These are phyloP conservation scores for Macrophomina pseudophaseolina DNA, from an alignment of 2,329 filamentous ascomycete species.

Conservation along the genomic window DNA sequence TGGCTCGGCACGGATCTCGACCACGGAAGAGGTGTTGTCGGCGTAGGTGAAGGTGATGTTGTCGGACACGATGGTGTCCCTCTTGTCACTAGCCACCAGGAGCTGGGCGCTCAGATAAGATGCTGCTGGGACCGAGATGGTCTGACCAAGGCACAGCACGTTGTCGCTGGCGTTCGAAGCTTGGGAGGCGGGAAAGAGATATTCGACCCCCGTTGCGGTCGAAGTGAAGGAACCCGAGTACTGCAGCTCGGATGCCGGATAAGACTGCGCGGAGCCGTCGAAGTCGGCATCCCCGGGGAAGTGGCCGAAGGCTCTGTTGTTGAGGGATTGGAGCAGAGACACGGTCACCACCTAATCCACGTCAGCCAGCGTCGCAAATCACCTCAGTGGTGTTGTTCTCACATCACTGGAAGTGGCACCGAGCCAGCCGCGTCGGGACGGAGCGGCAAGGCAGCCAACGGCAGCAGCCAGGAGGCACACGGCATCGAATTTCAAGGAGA, in stretches of 20 bases:
- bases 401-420: conserved; percentile 1
- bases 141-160: conserved; percentile 51
- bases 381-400: background rate
- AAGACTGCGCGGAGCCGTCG: conserved; percentile 50
- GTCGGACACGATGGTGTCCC: conserved; percentile 46
- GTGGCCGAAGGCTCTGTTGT: conserved; percentile 56
- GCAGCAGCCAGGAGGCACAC: background rate
- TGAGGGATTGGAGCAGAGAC: conserved; percentile 45
- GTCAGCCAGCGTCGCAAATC: background rate
- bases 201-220: conserved; percentile 48
- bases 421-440: background rate
- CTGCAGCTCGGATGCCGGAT: conserved; percentile 42
- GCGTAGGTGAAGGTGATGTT: conserved; percentile 52
- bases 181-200: conserved; percentile 51
- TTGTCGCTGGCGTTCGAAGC: conserved; percentile 44
- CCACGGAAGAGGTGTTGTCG: conserved; percentile 47
- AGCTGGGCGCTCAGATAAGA: conserved; percentile 52
- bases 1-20: conserved; percentile 52
- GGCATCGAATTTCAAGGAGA: background rate
- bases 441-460: background rate
- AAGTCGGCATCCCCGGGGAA: conserved; percentile 54
- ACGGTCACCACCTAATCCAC: conserved; percentile 31
- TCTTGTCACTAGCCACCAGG: conserved; percentile 50
- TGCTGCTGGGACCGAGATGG: conserved; percentile 40
- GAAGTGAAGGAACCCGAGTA: conserved; percentile 46